These are phyloP conservation scores for Lolium multiflorum DNA, from an alignment of 176 grass and related monocot species.

Conservation along the genomic window DNA sequence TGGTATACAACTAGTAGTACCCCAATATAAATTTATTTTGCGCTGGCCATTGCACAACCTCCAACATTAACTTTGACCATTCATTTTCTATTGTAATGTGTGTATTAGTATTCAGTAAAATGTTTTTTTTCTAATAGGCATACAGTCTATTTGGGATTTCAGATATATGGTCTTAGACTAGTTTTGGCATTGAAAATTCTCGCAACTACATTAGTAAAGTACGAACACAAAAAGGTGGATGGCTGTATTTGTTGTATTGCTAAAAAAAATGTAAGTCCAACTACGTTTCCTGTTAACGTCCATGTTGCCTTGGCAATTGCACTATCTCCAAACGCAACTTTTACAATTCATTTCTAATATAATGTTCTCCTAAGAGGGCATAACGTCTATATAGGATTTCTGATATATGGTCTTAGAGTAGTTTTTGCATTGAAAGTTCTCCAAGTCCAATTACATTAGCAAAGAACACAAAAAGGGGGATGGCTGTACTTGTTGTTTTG, in stretches of 20 bases:
- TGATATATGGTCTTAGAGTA: not conserved
- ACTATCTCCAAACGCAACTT: too few relatives aligned
- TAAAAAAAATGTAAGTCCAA: constrained; percentile 43
- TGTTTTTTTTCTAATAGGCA: not conserved
- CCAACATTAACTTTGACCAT: not conserved
- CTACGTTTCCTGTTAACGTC: too few relatives aligned
- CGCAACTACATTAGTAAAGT: not conserved
- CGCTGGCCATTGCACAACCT: not conserved
- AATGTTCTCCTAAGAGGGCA: not conserved
- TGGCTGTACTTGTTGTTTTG: not conserved
- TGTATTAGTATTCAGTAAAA: not conserved
- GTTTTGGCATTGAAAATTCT: not conserved
- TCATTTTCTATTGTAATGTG: not conserved
- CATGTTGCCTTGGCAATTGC: too few relatives aligned
- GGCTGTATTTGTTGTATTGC: not conserved
- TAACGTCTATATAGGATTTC: not conserved
- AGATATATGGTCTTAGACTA: not conserved
- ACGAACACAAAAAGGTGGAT: not conserved
- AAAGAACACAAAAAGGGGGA: not conserved
- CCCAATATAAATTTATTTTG: not conserved
- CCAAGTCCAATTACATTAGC: not conserved
- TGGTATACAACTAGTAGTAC: not conserved
- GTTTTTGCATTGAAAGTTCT: not conserved
- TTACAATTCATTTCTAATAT: too few relatives aligned
- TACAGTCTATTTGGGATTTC: not conserved